Percentiles rank a stretch among this genome's conserved stretches.
Conservation (phyloP, 352 stramenopile genomes). For the Plasmopara viticola region DNA sequence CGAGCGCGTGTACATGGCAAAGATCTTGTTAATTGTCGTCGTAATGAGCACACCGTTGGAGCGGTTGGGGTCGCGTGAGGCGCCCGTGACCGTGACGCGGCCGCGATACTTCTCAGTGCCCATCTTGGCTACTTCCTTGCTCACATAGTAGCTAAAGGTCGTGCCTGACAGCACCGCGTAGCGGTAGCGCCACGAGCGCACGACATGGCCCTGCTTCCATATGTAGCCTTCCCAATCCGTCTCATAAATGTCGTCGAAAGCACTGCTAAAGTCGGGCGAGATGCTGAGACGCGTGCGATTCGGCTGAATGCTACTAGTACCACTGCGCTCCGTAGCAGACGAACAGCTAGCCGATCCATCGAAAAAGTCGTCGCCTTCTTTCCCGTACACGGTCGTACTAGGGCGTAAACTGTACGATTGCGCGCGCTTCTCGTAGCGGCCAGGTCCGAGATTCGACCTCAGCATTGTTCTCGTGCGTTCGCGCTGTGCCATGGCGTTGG, state of each 20-base stretch:
- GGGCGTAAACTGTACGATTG: constrained; percentile 52
- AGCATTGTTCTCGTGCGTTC: constrained; percentile 39
- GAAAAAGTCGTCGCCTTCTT: constrained; percentile 44
- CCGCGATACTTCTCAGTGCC: constrained; percentile 83
- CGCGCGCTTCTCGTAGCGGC: constrained; percentile 29
- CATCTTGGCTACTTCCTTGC: constrained; percentile 66
- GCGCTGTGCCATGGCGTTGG: constrained; percentile 59
- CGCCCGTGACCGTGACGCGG: constrained; percentile 72
- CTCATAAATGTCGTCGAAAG: constrained; percentile 81
- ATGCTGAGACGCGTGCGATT: constrained; percentile 50
- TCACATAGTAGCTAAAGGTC: constrained; percentile 78
- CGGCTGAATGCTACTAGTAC: constrained; percentile 20
- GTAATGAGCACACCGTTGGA: constrained; percentile 77
- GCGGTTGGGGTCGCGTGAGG: constrained; percentile 51
- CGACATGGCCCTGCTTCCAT: constrained; percentile 84
- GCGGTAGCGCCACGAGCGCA: constrained; percentile 79
- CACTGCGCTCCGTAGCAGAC: constrained; percentile 45
- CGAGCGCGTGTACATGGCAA: constrained; percentile 79
- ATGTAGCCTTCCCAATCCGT: constrained; percentile 86
- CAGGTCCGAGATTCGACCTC: constrained; percentile 22
- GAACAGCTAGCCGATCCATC: constrained; percentile 47
- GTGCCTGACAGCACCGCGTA: constrained; percentile 78
- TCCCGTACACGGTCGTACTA: constrained; percentile 61
- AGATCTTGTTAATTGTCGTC: constrained; percentile 83
- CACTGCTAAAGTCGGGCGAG: constrained; percentile 57